Evolutionary conservation across 2,329 filamentous ascomycete species (phyloP).

Genomic region (Beauveria caledonica): DNA sequence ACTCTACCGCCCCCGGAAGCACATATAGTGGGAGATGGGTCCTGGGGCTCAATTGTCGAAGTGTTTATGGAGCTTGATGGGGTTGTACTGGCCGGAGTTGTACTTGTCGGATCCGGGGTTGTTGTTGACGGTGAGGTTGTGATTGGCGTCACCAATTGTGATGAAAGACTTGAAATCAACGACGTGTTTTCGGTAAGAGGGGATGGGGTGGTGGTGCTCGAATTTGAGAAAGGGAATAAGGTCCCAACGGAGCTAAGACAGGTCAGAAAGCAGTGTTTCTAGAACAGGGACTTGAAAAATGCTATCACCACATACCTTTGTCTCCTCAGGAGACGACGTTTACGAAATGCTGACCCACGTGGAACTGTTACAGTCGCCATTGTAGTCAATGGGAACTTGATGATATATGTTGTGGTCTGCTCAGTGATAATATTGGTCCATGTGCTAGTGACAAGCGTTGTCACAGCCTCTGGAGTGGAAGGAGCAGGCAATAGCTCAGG

Average conservation of each 20-base stretch:
- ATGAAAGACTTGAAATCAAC: constrained; percentile 21
- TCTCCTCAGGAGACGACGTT: constrained; percentile 21
- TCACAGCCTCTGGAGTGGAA: constrained; percentile 19
- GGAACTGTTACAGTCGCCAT: constrained; percentile 26
- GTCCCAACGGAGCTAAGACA: constrained; percentile 14
- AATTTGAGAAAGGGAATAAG: constrained; percentile 23
- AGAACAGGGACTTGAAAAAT: neutral
- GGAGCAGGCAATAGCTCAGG: constrained; percentile 19
- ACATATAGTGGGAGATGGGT: constrained; percentile 16
- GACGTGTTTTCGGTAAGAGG: constrained; percentile 17
- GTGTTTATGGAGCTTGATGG: neutral
- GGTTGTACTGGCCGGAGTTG: neutral
- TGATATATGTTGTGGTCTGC: constrained; percentile 31
- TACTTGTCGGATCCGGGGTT: neutral
- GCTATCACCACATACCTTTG: constrained; percentile 20
- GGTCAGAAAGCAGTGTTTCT: constrained; percentile 9
- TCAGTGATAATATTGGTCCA: constrained; percentile 32
- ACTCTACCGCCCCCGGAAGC: constrained; percentile 22
- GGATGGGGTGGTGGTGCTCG: constrained; percentile 17
- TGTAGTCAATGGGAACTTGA: constrained; percentile 31
- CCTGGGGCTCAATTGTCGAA: neutral
- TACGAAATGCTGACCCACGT: constrained; percentile 10
- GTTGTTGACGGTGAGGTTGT: neutral
- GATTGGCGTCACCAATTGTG: constrained; percentile 15
- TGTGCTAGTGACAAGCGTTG: constrained; percentile 26